Percentiles rank a stretch among this genome's conserved stretches.
Evolutionary conservation across 2,329 filamentous ascomycete species (phyloP).

Genomic region (Arthroderma sp.): DNA sequence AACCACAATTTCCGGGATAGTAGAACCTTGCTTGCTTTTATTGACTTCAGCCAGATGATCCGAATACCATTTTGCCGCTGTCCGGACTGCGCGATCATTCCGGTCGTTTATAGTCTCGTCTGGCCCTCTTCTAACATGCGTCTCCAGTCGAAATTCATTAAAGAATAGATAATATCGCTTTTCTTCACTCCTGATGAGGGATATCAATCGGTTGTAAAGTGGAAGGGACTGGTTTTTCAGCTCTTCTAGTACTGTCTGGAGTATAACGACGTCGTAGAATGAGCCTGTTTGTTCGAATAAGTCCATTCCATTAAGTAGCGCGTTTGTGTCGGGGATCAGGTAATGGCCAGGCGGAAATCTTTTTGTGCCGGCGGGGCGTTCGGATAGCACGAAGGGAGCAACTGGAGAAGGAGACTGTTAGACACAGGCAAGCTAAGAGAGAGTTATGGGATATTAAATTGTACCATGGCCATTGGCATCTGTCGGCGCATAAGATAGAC

Average conservation of each 20-base stretch:
- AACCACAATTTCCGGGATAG: conserved; percentile 70
- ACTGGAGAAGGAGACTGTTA: conserved; percentile 34
- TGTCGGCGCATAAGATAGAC: conserved; percentile 58
- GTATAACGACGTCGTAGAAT: conserved; percentile 91
- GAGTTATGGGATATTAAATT: neutral
- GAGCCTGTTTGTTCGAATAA: conserved; percentile 83
- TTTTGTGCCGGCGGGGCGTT: conserved; percentile 72
- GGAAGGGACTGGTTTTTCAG: conserved; percentile 85
- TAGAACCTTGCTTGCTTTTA: conserved; percentile 40
- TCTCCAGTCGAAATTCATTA: conserved; percentile 93
- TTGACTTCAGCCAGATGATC: conserved; percentile 57
- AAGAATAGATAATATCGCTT: conserved; percentile 99
- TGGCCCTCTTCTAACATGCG: conserved; percentile 59
- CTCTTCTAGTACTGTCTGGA: conserved; percentile 94
- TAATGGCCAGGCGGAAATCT: conserved; percentile 80
- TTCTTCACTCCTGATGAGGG: conserved; percentile 84
- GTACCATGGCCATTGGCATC: conserved; percentile 67
- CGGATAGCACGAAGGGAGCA: conserved; percentile 74
- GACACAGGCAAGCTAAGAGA: neutral
- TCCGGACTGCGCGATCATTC: conserved; percentile 82
- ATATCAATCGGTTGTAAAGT: conserved; percentile 83
- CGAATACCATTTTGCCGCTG: conserved; percentile 78
- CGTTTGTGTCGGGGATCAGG: conserved; percentile 90
- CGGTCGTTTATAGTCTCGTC: conserved; percentile 91
- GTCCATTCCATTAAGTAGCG: conserved; percentile 89